Evolutionary conservation across 2,329 filamentous ascomycete genomes (phyloP).

Genomic region (Aspergillus sp.): DNA sequence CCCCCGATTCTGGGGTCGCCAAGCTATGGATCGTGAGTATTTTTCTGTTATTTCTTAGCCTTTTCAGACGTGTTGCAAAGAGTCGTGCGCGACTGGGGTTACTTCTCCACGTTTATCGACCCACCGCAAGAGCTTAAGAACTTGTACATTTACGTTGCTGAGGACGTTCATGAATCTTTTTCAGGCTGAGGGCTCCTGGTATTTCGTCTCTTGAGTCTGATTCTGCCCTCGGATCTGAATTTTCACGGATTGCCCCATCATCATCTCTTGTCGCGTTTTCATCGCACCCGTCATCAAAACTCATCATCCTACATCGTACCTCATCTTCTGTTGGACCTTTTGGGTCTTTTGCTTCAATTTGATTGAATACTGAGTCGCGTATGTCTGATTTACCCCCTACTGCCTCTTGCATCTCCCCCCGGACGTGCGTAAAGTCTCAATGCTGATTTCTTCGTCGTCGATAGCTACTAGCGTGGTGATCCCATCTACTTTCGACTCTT

Average conservation of each 20-base stretch:
- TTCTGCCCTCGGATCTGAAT: slow-evolving; percentile 15
- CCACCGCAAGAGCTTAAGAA: slow-evolving; percentile 28
- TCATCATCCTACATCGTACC: slow-evolving; percentile 29
- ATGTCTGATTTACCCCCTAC: slow-evolving; percentile 17
- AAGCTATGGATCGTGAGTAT: slow-evolving; percentile 56
- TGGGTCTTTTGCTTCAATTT: slow-evolving; percentile 18
- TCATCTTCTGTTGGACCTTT: slow-evolving; percentile 20
- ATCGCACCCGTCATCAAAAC: slow-evolving; percentile 35
- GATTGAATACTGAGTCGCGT: slow-evolving; percentile 27
- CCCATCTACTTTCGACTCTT: slow-evolving; percentile 34
- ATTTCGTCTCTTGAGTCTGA: slow-evolving; percentile 12
- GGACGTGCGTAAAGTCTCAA: slow-evolving; percentile 27
- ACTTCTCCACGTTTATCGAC: slow-evolving; percentile 35
- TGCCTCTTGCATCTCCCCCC: slow-evolving; percentile 15
- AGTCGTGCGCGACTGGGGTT: slow-evolving; percentile 26
- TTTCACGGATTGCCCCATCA: slow-evolving; percentile 11
- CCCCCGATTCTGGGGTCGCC: slow-evolving; percentile 41
- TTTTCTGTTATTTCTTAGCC: slow-evolving; percentile 26
- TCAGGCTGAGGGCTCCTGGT: slow-evolving; percentile 10
- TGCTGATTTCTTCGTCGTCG: slow-evolving; percentile 32
- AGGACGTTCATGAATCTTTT: slow-evolving; percentile 10
- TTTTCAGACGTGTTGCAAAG: slow-evolving; percentile 21
- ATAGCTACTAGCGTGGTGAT: slow-evolving; percentile 42
- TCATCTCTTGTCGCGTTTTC: slow-evolving; percentile 23
- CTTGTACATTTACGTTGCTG: slow-evolving; percentile 12